phyloP scores from a whole-genome alignment of 768 basidiomycete species.

The Podaxis mareebaensis region DNA sequence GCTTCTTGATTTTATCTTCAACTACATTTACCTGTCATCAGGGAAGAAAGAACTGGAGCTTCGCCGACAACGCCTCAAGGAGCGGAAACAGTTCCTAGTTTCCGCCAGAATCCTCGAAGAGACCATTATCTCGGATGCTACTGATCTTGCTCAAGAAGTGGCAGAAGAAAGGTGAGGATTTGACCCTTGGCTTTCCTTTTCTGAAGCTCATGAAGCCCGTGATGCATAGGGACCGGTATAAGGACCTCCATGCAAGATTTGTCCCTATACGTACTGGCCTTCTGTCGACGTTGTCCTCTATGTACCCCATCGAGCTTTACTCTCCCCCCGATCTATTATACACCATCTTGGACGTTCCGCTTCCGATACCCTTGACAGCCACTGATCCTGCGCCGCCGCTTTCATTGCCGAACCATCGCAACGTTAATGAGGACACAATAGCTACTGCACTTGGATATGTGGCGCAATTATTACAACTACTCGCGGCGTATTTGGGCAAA shows the following conservation, averaged over 20 bases:
- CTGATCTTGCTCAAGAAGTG: constrained; percentile 6
- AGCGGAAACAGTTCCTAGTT: constrained; percentile 44
- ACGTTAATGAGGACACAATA: constrained; percentile 81
- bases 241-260: constrained; percentile 49
- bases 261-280: constrained; percentile 59
- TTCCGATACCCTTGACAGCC: constrained; percentile 78
- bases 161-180: constrained; percentile 23
- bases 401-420: constrained; percentile 59
- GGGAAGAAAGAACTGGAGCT: constrained; percentile 32
- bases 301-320: constrained; percentile 89
- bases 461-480: constrained; percentile 81
- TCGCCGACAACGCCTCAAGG: constrained; percentile 43
- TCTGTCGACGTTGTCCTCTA: constrained; percentile 67
- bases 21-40: constrained; percentile 19
- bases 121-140: constrained; percentile 9
- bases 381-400: constrained; percentile 87
- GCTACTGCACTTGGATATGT: constrained; percentile 91
- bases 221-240: constrained; percentile 45
- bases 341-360: constrained; percentile 82
- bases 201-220: constrained; percentile 16
- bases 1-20: constrained; percentile 1
- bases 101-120: constrained; percentile 37
- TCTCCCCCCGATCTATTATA: constrained; percentile 87
- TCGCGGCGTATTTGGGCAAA: constrained; percentile 78
- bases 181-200: constrained; percentile 17